A percentile compares a stretch with the other conserved stretches of the same genome.
These are phyloP conservation scores for Coemansia sp. DNA, from an alignment of 192 early-diverging fungal genomes.

Conservation along the genomic window DNA sequence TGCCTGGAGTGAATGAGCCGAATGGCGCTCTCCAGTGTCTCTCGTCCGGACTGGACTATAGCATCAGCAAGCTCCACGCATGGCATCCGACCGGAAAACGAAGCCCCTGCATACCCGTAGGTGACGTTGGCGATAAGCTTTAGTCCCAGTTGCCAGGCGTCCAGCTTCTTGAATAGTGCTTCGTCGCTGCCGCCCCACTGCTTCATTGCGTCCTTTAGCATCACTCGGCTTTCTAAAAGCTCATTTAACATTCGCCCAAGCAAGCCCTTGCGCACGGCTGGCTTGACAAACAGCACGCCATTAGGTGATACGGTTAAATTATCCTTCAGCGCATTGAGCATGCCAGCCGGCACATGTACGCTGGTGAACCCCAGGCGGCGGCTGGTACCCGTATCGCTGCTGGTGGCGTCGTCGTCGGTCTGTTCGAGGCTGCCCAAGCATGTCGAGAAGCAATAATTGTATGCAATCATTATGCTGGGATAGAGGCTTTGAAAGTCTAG, in stretches of 20 bases:
- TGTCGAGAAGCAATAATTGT: slow-evolving; percentile 95
- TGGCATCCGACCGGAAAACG: slow-evolving; percentile 91
- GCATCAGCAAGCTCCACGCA: slow-evolving; percentile 88
- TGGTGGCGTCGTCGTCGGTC: background rate
- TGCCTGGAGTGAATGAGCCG: slow-evolving; percentile 63
- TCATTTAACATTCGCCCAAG: slow-evolving; percentile 84
- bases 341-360: slow-evolving; percentile 63
- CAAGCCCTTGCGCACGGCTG: slow-evolving; percentile 76
- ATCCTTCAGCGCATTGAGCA: slow-evolving; percentile 69
- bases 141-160: slow-evolving; percentile 83
- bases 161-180: slow-evolving; percentile 67
- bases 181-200: slow-evolving; percentile 42
- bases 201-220: slow-evolving; percentile 89
- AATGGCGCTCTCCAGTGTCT: slow-evolving; percentile 79
- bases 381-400: slow-evolving; percentile 22
- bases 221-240: slow-evolving; percentile 85
- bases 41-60: slow-evolving; percentile 86
- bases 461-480: slow-evolving; percentile 95
- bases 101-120: slow-evolving; percentile 85
- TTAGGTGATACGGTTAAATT: slow-evolving; percentile 81
- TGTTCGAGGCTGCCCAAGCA: slow-evolving; percentile 70
- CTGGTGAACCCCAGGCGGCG: slow-evolving; percentile 69
- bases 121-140: slow-evolving; percentile 95
- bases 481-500: slow-evolving; percentile 95
- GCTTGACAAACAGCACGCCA: slow-evolving; percentile 85